These are phyloP conservation scores for Obba rivulosa DNA, from an alignment of 768 basidiomycete genomes.

Conservation along the genomic window DNA sequence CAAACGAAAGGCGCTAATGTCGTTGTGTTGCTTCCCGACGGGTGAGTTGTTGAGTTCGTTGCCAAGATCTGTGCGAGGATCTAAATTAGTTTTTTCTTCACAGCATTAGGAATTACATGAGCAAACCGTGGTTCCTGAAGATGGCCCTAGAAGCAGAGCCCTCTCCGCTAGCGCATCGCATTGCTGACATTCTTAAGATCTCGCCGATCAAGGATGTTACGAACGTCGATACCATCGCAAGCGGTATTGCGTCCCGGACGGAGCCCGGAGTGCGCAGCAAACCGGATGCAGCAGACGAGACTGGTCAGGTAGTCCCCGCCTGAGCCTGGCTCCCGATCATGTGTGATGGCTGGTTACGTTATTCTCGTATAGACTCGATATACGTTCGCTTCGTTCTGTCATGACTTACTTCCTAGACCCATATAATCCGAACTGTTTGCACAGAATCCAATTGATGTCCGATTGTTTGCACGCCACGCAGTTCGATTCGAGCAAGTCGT, in stretches of 20 bases:
- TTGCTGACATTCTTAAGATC: conserved; percentile 34
- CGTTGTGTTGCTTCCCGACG: conserved; percentile 85
- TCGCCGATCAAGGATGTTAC: conserved; percentile 16
- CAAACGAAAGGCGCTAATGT: conserved; percentile 76
- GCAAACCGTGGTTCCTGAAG: conserved; percentile 86
- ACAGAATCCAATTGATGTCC: too few species aligned
- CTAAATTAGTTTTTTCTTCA: neutral
- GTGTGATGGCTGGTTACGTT: too few species aligned
- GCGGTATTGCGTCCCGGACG: conserved; percentile 16
- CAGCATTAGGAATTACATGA: conserved; percentile 92
- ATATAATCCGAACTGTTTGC: too few species aligned
- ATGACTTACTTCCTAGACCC: too few species aligned
- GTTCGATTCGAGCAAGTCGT: too few species aligned
- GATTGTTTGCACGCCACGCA: too few species aligned
- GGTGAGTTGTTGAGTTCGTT: conserved; percentile 51
- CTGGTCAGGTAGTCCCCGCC: too few species aligned
- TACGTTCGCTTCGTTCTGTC: too few species aligned
- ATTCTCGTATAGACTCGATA: too few species aligned
- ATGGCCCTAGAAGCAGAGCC: conserved; percentile 54
- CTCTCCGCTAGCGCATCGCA: conserved; percentile 46
- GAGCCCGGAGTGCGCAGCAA: conserved; percentile 9
- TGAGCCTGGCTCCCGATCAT: too few species aligned
- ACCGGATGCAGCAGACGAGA: conserved; percentile 16
- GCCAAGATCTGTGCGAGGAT: neutral
- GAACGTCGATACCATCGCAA: conserved; percentile 11